phyloP scores from a whole-genome alignment of 2,329 filamentous ascomycete genomes.

The Ascochyta rabiei region DNA sequence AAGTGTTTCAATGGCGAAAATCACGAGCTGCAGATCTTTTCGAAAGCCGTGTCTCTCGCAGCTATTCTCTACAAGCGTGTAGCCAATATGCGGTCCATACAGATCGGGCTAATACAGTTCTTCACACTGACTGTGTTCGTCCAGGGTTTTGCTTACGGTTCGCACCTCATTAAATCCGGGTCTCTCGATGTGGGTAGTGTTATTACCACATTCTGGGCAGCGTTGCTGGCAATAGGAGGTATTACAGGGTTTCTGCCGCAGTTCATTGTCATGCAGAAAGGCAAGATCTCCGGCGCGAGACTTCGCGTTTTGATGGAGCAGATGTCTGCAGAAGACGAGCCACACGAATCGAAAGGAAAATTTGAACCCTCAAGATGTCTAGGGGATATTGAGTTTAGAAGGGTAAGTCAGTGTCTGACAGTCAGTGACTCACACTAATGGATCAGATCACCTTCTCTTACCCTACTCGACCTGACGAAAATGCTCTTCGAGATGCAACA shows the following conservation, averaged over 20 bases:
- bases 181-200: constrained; percentile 68
- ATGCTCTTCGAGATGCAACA: constrained; percentile 65
- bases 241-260: constrained; percentile 77
- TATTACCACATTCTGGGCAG: constrained; percentile 84
- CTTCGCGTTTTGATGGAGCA: constrained; percentile 58
- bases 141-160: constrained; percentile 88
- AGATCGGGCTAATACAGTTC: constrained; percentile 75
- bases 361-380: constrained; percentile 53
- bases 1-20: constrained; percentile 82
- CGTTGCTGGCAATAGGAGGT: constrained; percentile 75
- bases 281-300: constrained; percentile 72
- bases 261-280: constrained; percentile 78
- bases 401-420: constrained; percentile 59
- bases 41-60: constrained; percentile 61
- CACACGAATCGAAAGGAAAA: constrained; percentile 20
- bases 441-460: constrained; percentile 80
- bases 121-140: constrained; percentile 82
- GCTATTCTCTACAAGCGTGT: constrained; percentile 70
- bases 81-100: constrained; percentile 70
- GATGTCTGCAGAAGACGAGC: constrained; percentile 35
- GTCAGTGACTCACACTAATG: constrained; percentile 3
- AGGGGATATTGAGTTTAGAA: constrained; percentile 72
- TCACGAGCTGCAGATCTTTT: constrained; percentile 72
- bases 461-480: constrained; percentile 67
- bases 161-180: constrained; percentile 68